These are phyloP conservation scores for Westerdykella ornata DNA, from an alignment of 2,329 filamentous ascomycete genomes.

Conservation along the genomic window DNA sequence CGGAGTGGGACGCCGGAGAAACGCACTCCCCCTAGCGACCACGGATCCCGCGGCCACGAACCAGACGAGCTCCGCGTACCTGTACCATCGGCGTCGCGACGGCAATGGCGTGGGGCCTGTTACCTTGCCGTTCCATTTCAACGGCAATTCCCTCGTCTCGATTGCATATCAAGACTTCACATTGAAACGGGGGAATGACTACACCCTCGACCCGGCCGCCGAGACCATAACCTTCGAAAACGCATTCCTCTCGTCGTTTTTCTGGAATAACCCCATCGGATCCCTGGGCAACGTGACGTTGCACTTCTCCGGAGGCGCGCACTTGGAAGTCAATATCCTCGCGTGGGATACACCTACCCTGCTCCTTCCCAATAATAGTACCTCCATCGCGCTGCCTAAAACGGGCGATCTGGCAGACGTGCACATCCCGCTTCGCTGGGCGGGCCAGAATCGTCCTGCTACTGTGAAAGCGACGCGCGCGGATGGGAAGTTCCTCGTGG, in stretches of 20 bases:
- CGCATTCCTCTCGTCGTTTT: slow-evolving; percentile 43
- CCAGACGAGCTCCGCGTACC: slow-evolving; percentile 49
- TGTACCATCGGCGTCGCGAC: slow-evolving; percentile 48
- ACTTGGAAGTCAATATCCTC: slow-evolving; percentile 45
- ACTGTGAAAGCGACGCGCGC: slow-evolving; percentile 46
- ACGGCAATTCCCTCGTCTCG: slow-evolving; percentile 47
- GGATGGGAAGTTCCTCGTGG: slow-evolving; percentile 48
- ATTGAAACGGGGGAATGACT: slow-evolving; percentile 41
- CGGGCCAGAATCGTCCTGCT: slow-evolving; percentile 46
- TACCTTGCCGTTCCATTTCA: slow-evolving; percentile 47
- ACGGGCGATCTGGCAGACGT: slow-evolving; percentile 35
- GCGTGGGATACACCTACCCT: slow-evolving; percentile 48
- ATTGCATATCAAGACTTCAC: slow-evolving; percentile 32
- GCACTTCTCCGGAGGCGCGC: slow-evolving; percentile 47
- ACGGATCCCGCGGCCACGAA: slow-evolving; percentile 41
- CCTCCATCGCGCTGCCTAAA: slow-evolving; percentile 28
- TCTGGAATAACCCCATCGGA: slow-evolving; percentile 42
- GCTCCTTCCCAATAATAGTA: slow-evolving; percentile 31
- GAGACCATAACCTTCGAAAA: slow-evolving; percentile 42
- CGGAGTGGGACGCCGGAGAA: slow-evolving; percentile 42
- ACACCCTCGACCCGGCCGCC: slow-evolving; percentile 40
- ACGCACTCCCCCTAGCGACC: slow-evolving; percentile 49
- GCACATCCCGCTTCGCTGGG: slow-evolving; percentile 48
- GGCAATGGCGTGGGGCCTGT: slow-evolving; percentile 37
- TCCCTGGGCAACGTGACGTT: slow-evolving; percentile 48